Conservation (phyloP, 306 rosid species). For the Calophaca sinica region DNA sequence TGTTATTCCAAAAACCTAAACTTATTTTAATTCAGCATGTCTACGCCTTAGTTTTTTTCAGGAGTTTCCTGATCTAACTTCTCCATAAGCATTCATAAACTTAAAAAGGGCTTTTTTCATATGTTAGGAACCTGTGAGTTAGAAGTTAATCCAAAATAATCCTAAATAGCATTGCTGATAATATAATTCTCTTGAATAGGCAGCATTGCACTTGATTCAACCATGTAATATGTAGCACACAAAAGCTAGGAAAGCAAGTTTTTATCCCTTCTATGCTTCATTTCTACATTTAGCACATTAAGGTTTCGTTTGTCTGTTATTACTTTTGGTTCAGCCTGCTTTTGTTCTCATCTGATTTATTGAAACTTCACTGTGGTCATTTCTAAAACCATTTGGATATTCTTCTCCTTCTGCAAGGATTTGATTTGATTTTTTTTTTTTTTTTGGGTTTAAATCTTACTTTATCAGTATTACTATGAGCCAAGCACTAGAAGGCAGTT, state of each 20-base stretch:
- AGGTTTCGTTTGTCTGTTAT: slow-evolving; percentile 10
- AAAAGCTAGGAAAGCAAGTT: slow-evolving; percentile 11
- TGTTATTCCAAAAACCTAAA: too few species aligned
- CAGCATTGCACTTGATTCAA: slow-evolving; percentile 21
- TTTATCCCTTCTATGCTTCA: slow-evolving; percentile 18
- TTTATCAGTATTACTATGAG: slow-evolving; percentile 67
- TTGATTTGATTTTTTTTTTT: background rate
- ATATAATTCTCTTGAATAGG: background rate
- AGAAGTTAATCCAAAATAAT: background rate
- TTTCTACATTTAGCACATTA: slow-evolving; percentile 9
- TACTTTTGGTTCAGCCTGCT: background rate
- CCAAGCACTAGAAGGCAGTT: slow-evolving; percentile 58
- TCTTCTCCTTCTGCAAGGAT: background rate
- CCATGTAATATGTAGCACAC: background rate
- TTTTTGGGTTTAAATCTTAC: slow-evolving; percentile 12
- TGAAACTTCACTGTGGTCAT: background rate
- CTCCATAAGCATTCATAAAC: background rate
- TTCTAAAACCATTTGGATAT: slow-evolving; percentile 34
- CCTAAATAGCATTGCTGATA: background rate
- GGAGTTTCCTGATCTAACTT: background rate
- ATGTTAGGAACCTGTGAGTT: background rate
- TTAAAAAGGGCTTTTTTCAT: too few species aligned
- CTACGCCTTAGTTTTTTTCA: background rate
- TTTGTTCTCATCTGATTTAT: slow-evolving; percentile 9
- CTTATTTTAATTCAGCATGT: too few species aligned